Percentiles rank a stretch among this genome's conserved stretches.
These are phyloP conservation scores for Immersiella caudata DNA, from an alignment of 495 filamentous ascomycete species.

Conservation along the genomic window DNA sequence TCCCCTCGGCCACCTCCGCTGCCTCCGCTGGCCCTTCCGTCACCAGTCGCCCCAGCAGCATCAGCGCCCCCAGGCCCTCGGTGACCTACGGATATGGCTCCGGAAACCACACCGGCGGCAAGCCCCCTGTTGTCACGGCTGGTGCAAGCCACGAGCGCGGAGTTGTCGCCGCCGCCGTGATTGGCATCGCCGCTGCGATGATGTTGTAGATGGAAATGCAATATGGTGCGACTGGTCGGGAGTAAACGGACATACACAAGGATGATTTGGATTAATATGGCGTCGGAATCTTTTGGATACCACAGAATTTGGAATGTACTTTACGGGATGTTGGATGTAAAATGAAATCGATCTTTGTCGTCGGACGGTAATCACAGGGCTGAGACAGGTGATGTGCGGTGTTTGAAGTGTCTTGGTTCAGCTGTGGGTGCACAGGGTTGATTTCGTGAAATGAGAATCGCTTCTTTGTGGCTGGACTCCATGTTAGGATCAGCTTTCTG, in stretches of 20 bases:
- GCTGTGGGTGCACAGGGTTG: too few species aligned
- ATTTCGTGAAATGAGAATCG: too few species aligned
- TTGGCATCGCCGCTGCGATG: not conserved
- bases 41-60: not conserved
- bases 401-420: not conserved
- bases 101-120: slow-evolving; percentile 5
- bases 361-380: not conserved
- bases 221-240: not conserved
- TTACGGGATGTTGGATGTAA: not conserved
- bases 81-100: not conserved
- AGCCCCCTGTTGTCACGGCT: not conserved
- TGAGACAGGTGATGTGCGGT: not conserved
- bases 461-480: too few species aligned
- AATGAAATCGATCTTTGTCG: not conserved
- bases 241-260: not conserved
- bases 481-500: too few species aligned
- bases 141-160: not conserved
- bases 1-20: slow-evolving; percentile 1
- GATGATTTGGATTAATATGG: not conserved
- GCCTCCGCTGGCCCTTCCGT: not conserved
- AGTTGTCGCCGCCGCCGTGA: not conserved
- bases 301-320: not conserved
- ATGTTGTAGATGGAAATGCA: not conserved
- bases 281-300: not conserved
- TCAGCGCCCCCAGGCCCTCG: not conserved